Base-by-base conservation (phyloP, 2,329 filamentous ascomycete genomes). In the Macroventuria anomochaeta region DNA sequence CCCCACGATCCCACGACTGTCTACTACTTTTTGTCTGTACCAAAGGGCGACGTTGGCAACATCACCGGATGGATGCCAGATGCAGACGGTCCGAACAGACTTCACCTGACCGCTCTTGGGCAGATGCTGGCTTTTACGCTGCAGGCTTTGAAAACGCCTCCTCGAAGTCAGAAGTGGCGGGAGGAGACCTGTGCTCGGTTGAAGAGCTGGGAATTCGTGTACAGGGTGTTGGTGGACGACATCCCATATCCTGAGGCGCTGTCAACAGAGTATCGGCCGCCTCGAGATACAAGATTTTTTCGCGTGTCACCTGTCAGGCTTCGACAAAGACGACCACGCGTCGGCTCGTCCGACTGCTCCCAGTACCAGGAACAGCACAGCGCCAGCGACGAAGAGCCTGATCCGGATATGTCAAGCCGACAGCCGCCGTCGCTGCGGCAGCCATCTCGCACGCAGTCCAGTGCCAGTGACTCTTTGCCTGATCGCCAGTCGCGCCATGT, bases 1-100 rank as follows among this genome's bases (percentile, higher is more conserved):
- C 59, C 57, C 17, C 33, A 65, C 29, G 53, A 64, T 33, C 32
- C 32, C 3, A 18, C n/a, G 5, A 18, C 32, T 4, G n/a, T 34
- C 17, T 34, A 34, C 32, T 34, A 34, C n/a, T 34, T 17, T 13
- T 5, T 34, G 7, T 3, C 11, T 17, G 32, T 34, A 3, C n/a
- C 32, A 3, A 34, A 17, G 5, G 32, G 8, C 15, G 32, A 34
- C 11, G 32, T 34, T 3, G 11, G n/a, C 2, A 13, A 15, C n/a
- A 34, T 13, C 3, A 34, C 32, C 3, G 32, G 32, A 6, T 34
- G 32, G 32, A 34, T 13, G n/a, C 11, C n/a, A 17, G 17, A 18
- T 5, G 3, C 17, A 11, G 32, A 34, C 7, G 12, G 11, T 11
- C 4, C 3, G 11, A 34, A 34, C 12, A 7, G 32, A 6, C 17